These are phyloP conservation scores for Sporothrix brunneoviolacea DNA, from an alignment of 2,329 filamentous ascomycete species.

Conservation along the genomic window DNA sequence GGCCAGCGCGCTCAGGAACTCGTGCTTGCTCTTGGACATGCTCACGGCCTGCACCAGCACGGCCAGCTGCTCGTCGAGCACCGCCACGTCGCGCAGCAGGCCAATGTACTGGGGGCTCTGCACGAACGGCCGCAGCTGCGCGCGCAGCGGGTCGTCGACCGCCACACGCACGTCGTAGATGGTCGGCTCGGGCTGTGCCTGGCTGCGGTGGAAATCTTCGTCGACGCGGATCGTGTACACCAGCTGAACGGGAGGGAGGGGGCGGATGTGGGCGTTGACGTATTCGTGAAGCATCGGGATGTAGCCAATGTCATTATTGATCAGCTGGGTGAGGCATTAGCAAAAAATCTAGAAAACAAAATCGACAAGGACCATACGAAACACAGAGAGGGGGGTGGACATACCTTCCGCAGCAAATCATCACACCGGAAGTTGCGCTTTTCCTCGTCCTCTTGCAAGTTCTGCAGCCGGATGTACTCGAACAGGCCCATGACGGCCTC, in stretches of 20 bases:
- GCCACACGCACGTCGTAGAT: constrained; percentile 85
- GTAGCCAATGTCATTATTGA: constrained; percentile 67
- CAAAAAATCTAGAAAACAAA: not conserved
- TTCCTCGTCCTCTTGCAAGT: constrained; percentile 89
- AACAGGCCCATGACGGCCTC: constrained; percentile 87
- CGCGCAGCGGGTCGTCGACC: constrained; percentile 73
- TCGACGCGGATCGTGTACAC: constrained; percentile 93
- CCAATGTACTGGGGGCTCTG: constrained; percentile 63
- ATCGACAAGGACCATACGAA: too few species aligned
- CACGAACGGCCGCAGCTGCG: constrained; percentile 57
- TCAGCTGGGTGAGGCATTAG: constrained; percentile 46
- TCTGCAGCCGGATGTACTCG: constrained; percentile 86
- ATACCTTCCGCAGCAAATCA: constrained; percentile 68
- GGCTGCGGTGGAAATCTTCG: constrained; percentile 63
- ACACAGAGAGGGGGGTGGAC: constrained; percentile 20
- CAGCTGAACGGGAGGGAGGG: constrained; percentile 75
- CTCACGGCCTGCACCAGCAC: constrained; percentile 74
- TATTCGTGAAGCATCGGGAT: constrained; percentile 82
- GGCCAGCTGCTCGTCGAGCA: constrained; percentile 79
- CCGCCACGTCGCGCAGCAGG: constrained; percentile 68
- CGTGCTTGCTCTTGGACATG: constrained; percentile 82
- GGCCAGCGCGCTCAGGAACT: constrained; percentile 72
- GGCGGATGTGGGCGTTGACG: constrained; percentile 68
- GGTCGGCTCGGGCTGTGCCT: constrained; percentile 67
- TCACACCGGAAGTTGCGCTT: constrained; percentile 90